These are phyloP conservation scores for Zygosaccharomyces kombuchaensis DNA, from an alignment of 805 yeast genomes.

Conservation along the genomic window DNA sequence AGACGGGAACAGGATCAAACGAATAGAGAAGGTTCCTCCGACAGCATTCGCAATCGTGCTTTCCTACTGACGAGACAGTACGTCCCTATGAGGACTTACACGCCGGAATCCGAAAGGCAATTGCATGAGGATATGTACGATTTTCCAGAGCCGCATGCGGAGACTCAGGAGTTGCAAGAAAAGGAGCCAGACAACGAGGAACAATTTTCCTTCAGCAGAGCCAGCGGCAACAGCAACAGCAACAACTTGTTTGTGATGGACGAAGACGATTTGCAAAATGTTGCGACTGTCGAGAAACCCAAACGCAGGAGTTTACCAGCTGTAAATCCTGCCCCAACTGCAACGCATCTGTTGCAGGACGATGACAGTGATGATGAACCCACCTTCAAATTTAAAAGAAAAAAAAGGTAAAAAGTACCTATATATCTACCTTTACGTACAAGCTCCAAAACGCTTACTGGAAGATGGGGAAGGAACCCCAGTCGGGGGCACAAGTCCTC, in stretches of 20 bases:
- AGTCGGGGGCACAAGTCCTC: conserved; percentile 30
- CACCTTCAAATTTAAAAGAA: conserved; percentile 34
- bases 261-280: conserved; percentile 15
- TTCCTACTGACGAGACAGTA: conserved; percentile 34
- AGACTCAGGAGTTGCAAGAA: background rate
- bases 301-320: background rate
- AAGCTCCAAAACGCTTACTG: conserved; percentile 5
- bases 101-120: conserved; percentile 6
- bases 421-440: background rate
- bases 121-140: conserved; percentile 9
- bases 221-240: conserved; percentile 1
- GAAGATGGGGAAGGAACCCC: conserved; percentile 24
- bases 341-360: conserved; percentile 7
- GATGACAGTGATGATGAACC: conserved; percentile 35
- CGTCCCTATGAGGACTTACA: conserved; percentile 29
- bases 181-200: background rate
- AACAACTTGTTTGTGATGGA: conserved; percentile 19
- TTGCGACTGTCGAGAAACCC: background rate
- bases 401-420: conserved; percentile 5
- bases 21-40: conserved; percentile 10
- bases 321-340: background rate
- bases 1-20: conserved; percentile 5
- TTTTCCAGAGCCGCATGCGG: conserved; percentile 1
- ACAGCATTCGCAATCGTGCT: conserved; percentile 20
- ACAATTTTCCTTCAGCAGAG: conserved; percentile 7